Conservation (phyloP, 352 stramenopile genomes). For the Peronosclerospora sorghi region DNA sequence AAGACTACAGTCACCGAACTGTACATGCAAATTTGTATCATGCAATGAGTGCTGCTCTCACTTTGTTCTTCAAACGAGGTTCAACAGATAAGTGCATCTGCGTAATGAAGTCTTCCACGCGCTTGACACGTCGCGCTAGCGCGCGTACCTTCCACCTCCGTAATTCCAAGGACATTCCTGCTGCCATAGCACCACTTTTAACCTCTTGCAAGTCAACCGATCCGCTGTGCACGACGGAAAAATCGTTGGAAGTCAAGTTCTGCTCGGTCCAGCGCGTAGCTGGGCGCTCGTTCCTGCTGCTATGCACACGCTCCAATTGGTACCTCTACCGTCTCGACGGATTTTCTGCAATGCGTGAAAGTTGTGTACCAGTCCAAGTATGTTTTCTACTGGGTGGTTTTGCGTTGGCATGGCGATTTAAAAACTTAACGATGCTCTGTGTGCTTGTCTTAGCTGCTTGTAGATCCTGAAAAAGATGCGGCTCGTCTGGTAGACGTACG, state of each 20-base stretch:
- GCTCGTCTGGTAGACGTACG: constrained; percentile 35
- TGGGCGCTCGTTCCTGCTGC: constrained; percentile 33
- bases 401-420: background rate
- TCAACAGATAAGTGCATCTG: background rate
- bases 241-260: constrained; percentile 42
- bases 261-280: constrained; percentile 48
- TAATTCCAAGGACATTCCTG: background rate
- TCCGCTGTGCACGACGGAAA: constrained; percentile 5
- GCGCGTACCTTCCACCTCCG: constrained; percentile 14
- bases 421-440: constrained; percentile 5
- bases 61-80: constrained; percentile 10
- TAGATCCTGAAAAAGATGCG: constrained; percentile 33
- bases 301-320: constrained; percentile 50
- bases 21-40: no score
- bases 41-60: no score
- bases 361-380: constrained; percentile 37
- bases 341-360: constrained; percentile 27
- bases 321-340: constrained; percentile 49
- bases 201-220: constrained; percentile 3
- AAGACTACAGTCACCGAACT: no score
- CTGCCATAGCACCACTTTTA: background rate
- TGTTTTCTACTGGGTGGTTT: constrained; percentile 1
- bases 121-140: background rate
- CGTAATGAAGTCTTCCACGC: background rate
- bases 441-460: constrained; percentile 23